These are phyloP conservation scores for Melampsora larici-populina DNA, from an alignment of 1,284 basidiomycete genomes.

Conservation along the genomic window DNA sequence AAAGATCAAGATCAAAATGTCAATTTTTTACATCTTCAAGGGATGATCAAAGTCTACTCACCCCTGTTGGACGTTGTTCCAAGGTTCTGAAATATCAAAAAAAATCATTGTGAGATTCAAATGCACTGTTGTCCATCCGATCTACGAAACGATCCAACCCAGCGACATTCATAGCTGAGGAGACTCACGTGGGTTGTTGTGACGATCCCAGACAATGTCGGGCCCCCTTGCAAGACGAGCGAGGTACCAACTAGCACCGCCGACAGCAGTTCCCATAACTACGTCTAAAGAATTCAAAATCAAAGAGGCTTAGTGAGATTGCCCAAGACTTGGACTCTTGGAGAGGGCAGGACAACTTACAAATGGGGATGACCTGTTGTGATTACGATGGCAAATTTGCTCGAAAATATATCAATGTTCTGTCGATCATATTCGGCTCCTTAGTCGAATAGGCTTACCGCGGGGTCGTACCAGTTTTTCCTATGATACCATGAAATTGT, in stretches of 20 bases:
- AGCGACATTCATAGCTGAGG: background rate
- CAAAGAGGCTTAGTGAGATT: background rate
- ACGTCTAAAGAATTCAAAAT: slow-evolving; percentile 7
- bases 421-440: background rate
- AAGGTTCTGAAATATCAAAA: slow-evolving; percentile 15
- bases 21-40: background rate
- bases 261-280: slow-evolving; percentile 30
- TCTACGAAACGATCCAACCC: background rate
- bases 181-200: slow-evolving; percentile 33
- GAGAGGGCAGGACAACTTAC: background rate
- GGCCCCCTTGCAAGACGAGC: slow-evolving; percentile 27
- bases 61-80: slow-evolving; percentile 41
- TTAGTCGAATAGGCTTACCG: slow-evolving; percentile 4
- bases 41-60: background rate
- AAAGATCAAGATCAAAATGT: background rate
- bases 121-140: background rate
- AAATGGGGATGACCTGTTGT: background rate
- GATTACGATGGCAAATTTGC: background rate
- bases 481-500: background rate
- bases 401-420: background rate
- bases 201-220: slow-evolving; percentile 37
- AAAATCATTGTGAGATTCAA: background rate
- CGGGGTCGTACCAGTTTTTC: slow-evolving; percentile 41
- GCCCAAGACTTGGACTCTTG: background rate
- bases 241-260: slow-evolving; percentile 36